Base-by-base conservation (phyloP, 768 basidiomycete species). In the Pleurotus giganteus region DNA sequence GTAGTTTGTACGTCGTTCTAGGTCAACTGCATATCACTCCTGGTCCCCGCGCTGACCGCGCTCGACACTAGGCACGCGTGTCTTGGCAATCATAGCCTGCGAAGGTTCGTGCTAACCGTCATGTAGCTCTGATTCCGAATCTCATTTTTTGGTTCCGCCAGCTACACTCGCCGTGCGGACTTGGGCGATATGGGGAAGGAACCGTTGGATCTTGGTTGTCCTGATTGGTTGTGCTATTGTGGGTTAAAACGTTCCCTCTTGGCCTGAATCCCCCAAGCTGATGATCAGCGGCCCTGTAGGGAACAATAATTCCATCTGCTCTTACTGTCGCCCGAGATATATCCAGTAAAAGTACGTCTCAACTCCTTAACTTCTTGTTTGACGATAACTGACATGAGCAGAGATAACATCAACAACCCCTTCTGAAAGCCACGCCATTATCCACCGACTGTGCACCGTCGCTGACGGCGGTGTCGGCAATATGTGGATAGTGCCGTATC, bases 111-210 rank as follows among this genome's bases (percentile, higher is more conserved):
- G 7, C 11, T 3, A 31, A 24, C 15, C 41, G 15, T 11, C 21
- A n/a, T 39, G 27, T 31, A 43, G 34, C 31, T 39, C n/a, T 27
- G 4, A 12, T 55, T 42, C 11, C 29, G 23, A 13, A 2, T 49
- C 17, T 51, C n/a, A 9, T 9, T 2, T 15, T 34, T 27, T 44
- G 29, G 4, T 39, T 24, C 17, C 34, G 23, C 19, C 17, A 66
- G 66, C 65, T 17, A 61, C 67, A 28, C 55, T 67, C 12, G 66
- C 59, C 15, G 58, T 58, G 24, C 56, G 66, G 24, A 65, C 64
- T n/a, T 67, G 66, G 64, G 66, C 64, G 2, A 58, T 67, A 47
- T 67, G 66, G 66, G 60, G 58, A 31, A 64, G 52, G 23, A 60
- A 54, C 47, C 58, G 56, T 1, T 9, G 15, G 6, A 59, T 67